Evolutionary conservation across 495 filamentous ascomycete genomes (phyloP), one percentile per base, ranked within the genome.

Genomic region (Lophium mytilinum): DNA sequence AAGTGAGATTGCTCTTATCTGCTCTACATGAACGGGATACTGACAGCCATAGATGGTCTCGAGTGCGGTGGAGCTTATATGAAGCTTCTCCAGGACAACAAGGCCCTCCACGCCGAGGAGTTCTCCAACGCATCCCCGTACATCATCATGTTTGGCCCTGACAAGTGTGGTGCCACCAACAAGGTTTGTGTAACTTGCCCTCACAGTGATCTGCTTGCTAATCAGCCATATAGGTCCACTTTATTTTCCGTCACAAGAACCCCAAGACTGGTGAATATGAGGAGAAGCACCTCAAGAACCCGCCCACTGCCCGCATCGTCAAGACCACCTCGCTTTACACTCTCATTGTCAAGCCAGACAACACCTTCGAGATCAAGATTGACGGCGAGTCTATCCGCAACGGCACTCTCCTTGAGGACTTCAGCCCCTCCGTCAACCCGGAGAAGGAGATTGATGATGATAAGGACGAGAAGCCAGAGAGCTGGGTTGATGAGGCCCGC

Each of bases 241-340:
- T 99, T 77, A 99, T 99, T 75, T 94, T 99, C 86, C 92, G 93
- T 71, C 94, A 97, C 88, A 99, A 97, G 87, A 99, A 97, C 83
- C 94, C 94, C 68, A 97, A 96, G 87, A 96, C 90, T 49, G 91
- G 93, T 73, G 92, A 96, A 74, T 99, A 99, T 66, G 93, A 97
- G 81, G 94, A 99, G 87, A 99, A 99, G 83, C 94, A 99, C 77
- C 80, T 97, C 52, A 87, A 82, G 71, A 79, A 80, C 65, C 83
- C 93, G 40, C 90, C 94, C 41, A 76, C 84, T 50, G 90, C 92
- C 68, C 85, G 84, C 66, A 94, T 92, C 70, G 80, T 81, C 76
- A 96, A 96, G 83, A 83, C 86, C 61, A 87, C 89, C 52, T 83
- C 91, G 63, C 83, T 99, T 45, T 99, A 99, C 79, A 97, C 94